Conservation (phyloP, 805 yeast genomes). For the Candida oleophila region DNA sequence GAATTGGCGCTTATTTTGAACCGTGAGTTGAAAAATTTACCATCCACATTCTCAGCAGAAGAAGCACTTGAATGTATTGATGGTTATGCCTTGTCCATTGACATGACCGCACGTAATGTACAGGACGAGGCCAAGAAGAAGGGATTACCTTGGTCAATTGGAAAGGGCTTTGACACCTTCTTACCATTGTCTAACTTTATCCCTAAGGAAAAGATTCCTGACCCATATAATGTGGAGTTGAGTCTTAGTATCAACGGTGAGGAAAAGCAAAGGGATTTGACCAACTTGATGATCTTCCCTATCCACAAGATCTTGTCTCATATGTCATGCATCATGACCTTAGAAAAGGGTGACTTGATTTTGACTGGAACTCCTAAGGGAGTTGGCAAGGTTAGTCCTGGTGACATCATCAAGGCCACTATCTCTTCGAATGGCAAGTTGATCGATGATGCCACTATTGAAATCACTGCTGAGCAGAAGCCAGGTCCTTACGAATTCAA, state of each 20-base stretch:
- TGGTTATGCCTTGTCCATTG: constrained; percentile 88
- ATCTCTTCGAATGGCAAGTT: constrained; percentile 55
- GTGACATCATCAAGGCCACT: constrained; percentile 72
- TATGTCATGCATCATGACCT: constrained; percentile 86
- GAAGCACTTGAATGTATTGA: constrained; percentile 78
- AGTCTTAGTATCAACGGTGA: constrained; percentile 69
- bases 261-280: constrained; percentile 67
- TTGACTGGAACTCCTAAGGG: constrained; percentile 98
- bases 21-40: constrained; percentile 58
- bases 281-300: constrained; percentile 84
- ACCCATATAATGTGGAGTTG: constrained; percentile 70
- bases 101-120: constrained; percentile 92
- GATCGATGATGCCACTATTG: constrained; percentile 49
- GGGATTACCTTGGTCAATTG: constrained; percentile 96
- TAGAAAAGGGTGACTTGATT: constrained; percentile 86
- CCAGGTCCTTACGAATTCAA: constrained; percentile 45
- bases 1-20: constrained; percentile 82
- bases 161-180: constrained; percentile 96
- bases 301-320: constrained; percentile 76
- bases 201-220: constrained; percentile 61
- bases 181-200: constrained; percentile 80
- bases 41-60: constrained; percentile 54
- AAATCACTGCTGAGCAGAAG: constrained; percentile 52
- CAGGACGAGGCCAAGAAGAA: constrained; percentile 92
- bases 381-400: constrained; percentile 81